These are phyloP conservation scores for Alternaria incomplexa DNA, from an alignment of 2,329 filamentous ascomycete genomes.

Conservation along the genomic window DNA sequence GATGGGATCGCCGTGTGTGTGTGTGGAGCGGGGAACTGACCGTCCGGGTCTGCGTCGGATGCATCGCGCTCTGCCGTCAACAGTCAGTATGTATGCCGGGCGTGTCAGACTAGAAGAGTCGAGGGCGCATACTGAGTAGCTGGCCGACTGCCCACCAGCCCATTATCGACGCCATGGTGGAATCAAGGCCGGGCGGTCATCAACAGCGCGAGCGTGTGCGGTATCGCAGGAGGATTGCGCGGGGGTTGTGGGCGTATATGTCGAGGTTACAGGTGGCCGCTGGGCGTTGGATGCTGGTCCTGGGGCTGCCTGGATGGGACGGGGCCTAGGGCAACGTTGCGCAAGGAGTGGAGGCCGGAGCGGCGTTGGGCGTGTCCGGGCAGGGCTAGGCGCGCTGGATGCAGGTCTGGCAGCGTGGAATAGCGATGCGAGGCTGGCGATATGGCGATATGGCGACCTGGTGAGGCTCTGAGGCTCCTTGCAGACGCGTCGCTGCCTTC, in stretches of 20 bases:
- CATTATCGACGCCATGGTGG: conserved; percentile 48
- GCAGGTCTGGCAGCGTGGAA: neutral
- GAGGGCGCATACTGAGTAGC: conserved; percentile 47
- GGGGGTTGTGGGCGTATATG: neutral
- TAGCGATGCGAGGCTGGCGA: neutral
- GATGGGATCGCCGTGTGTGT: conserved; percentile 14
- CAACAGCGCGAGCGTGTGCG: conserved; percentile 22
- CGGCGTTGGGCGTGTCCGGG: conserved; percentile 1
- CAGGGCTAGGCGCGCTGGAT: neutral
- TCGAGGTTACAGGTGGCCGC: conserved; percentile 23
- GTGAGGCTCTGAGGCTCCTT: neutral
- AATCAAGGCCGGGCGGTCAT: conserved; percentile 37
- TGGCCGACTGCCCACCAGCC: conserved; percentile 46
- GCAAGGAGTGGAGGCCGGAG: conserved; percentile 4
- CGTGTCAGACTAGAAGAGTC: neutral
- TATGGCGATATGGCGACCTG: neutral
- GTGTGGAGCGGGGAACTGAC: conserved; percentile 35
- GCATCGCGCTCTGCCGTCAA: conserved; percentile 50
- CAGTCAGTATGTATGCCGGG: conserved; percentile 8
- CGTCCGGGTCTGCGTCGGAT: conserved; percentile 56
- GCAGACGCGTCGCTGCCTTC: conserved; percentile 2
- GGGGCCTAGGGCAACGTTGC: conserved; percentile 28
- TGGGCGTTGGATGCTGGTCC: conserved; percentile 20
- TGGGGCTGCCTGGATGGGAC: conserved; percentile 4
- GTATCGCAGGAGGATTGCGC: conserved; percentile 7